Evolutionary conservation across 805 yeast genomes (phyloP).

Genomic region (Barnettozyma botsteinii): DNA sequence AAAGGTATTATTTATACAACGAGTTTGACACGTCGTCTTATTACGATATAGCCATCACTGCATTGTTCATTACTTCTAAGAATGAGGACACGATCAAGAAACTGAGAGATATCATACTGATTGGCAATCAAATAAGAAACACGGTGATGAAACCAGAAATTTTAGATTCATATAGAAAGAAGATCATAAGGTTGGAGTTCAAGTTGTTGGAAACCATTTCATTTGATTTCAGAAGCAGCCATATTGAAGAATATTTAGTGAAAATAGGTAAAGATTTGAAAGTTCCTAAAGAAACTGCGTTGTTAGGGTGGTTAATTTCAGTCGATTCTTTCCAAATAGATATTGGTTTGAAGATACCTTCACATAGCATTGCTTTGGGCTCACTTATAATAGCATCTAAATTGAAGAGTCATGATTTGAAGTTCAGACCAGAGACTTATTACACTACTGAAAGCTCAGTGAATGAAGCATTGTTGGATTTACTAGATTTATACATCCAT

Average conservation of each 20-base stretch:
- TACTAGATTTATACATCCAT: slow-evolving; percentile 57
- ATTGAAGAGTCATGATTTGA: slow-evolving; percentile 31
- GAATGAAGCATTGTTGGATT: slow-evolving; percentile 47
- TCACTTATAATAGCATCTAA: slow-evolving; percentile 55
- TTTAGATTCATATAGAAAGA: slow-evolving; percentile 51
- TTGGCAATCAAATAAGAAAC: slow-evolving; percentile 31
- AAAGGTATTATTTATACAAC: slow-evolving; percentile 63
- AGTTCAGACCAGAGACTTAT: slow-evolving; percentile 10
- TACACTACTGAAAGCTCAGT: slow-evolving; percentile 24
- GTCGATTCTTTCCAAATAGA: slow-evolving; percentile 71
- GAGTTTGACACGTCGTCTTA: slow-evolving; percentile 48
- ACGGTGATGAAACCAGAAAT: slow-evolving; percentile 25
- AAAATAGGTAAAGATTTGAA: slow-evolving; percentile 49
- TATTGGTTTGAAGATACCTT: slow-evolving; percentile 61
- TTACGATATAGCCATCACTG: slow-evolving; percentile 60
- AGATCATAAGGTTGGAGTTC: slow-evolving; percentile 57
- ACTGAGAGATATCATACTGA: slow-evolving; percentile 51
- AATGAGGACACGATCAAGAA: slow-evolving; percentile 83
- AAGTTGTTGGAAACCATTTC: slow-evolving; percentile 69
- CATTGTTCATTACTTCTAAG: slow-evolving; percentile 67
- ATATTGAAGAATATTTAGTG: slow-evolving; percentile 60
- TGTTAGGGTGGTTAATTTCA: slow-evolving; percentile 68
- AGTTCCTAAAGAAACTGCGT: slow-evolving; percentile 41
- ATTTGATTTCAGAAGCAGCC: slow-evolving; percentile 72
- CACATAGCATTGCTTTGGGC: slow-evolving; percentile 70